These are phyloP conservation scores for Rhizopogon salebrosus DNA, from an alignment of 768 basidiomycete species.

Conservation along the genomic window DNA sequence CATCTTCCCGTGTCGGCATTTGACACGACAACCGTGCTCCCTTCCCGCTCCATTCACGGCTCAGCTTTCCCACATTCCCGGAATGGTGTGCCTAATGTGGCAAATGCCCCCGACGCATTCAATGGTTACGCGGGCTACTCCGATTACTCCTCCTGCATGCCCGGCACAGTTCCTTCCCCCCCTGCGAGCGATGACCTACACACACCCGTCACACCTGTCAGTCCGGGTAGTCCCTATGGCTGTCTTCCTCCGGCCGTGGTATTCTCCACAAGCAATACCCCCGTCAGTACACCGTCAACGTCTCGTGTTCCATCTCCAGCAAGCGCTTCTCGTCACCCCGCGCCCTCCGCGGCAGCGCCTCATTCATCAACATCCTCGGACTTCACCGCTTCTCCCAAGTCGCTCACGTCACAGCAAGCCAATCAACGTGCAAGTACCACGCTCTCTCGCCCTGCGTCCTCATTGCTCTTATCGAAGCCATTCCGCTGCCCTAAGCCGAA, in stretches of 20 bases:
- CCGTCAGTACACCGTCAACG: constrained; percentile 41
- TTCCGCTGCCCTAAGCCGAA: constrained; percentile 93
- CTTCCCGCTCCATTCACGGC: constrained; percentile 36
- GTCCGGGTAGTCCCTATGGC: constrained; percentile 29
- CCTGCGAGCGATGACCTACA: constrained; percentile 26
- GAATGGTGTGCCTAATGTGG: constrained; percentile 21
- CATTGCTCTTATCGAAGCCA: constrained; percentile 74
- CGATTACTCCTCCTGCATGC: constrained; percentile 60
- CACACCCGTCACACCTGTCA: constrained; percentile 21
- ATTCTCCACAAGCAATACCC: constrained; percentile 45
- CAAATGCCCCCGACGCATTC: constrained; percentile 49
- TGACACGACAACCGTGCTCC: constrained; percentile 50
- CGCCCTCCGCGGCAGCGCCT: constrained; percentile 9
- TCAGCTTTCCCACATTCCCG: constrained; percentile 26
- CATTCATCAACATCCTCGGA: constrained; percentile 22
- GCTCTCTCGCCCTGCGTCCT: constrained; percentile 46
- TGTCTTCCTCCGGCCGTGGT: constrained; percentile 67
- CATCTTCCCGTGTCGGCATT: constrained; percentile 41
- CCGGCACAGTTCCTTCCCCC: constrained; percentile 43
- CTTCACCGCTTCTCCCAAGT: constrained; percentile 16
- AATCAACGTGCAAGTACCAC: constrained; percentile 38
- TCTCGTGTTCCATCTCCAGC: constrained; percentile 37
- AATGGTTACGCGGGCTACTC: constrained; percentile 65
- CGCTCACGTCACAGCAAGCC: constrained; percentile 21
- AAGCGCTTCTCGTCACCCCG: constrained; percentile 16